Percentiles rank a stretch among this genome's conserved stretches.
Evolutionary conservation across 208 protist genomes (phyloP).

Genomic region (Leptomonas pyrrhocoris): DNA sequence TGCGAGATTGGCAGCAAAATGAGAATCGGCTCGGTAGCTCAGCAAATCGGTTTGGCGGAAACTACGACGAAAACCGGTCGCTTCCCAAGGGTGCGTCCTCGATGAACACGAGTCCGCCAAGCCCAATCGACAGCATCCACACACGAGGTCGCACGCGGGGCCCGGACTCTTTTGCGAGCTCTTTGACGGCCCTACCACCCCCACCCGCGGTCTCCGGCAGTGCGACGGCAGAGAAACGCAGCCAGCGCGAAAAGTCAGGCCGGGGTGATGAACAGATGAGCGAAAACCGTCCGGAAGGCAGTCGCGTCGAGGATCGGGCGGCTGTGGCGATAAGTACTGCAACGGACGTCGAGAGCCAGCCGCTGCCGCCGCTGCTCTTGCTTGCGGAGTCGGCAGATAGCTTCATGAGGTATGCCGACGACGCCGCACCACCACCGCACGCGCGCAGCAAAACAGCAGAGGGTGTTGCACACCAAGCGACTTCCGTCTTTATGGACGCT

Average conservation of each 20-base stretch:
- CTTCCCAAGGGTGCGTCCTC: not conserved
- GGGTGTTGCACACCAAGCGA: not conserved
- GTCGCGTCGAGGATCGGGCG: not conserved
- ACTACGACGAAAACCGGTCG: not conserved
- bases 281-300: too few relatives aligned
- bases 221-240: not conserved
- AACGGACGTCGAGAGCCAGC: not conserved
- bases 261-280: too few relatives aligned
- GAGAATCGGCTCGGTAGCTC: not conserved
- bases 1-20: not conserved
- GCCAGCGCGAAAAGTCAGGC: too few relatives aligned
- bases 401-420: not conserved
- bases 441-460: not conserved
- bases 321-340: not conserved
- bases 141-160: not conserved
- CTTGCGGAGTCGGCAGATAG: constrained; percentile 20
- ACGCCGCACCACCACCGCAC: not conserved
- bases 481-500: constrained; percentile 1
- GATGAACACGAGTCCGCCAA: constrained; percentile 17
- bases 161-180: not conserved
- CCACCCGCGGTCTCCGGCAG: not conserved
- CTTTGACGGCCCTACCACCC: not conserved
- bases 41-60: not conserved
- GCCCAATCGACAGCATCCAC: constrained; percentile 1
- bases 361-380: constrained; percentile 24